Evolutionary conservation across 1,139 yeast species (phyloP).

Genomic region (Candida sp.): DNA sequence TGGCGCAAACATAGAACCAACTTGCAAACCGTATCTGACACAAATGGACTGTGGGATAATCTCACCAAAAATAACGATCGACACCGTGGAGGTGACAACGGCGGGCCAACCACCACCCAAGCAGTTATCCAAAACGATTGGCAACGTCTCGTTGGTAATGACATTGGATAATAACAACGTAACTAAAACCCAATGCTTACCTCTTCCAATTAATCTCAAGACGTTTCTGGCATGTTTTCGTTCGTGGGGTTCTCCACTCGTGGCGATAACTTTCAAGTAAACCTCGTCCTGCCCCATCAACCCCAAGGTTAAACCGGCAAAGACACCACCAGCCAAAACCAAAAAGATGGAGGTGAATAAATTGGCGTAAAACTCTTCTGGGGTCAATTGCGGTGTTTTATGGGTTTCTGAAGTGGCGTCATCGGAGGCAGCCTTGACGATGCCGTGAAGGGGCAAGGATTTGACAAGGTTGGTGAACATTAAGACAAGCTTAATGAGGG

Average conservation of each 20-base stretch:
- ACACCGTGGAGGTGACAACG: slow-evolving; percentile 88
- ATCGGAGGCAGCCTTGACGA: slow-evolving; percentile 6
- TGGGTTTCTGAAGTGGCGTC: slow-evolving; percentile 3
- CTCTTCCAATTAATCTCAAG: slow-evolving; percentile 70
- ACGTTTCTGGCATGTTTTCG: slow-evolving; percentile 77
- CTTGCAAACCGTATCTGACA: slow-evolving; percentile 90
- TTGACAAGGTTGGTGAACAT: slow-evolving; percentile 28
- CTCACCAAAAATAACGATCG: slow-evolving; percentile 95
- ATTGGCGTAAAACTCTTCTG: slow-evolving; percentile 55
- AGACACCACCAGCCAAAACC: slow-evolving; percentile 91
- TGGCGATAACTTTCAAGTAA: slow-evolving; percentile 72
- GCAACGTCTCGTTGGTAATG: slow-evolving; percentile 93
- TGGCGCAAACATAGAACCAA: slow-evolving; percentile 92
- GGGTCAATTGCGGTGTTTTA: slow-evolving; percentile 26
- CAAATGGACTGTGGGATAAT: slow-evolving; percentile 94
- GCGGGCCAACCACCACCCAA: slow-evolving; percentile 99
- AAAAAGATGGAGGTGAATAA: slow-evolving; percentile 64
- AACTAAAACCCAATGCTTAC: slow-evolving; percentile 98
- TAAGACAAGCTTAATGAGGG: slow-evolving; percentile 20
- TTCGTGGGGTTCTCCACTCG: slow-evolving; percentile 63
- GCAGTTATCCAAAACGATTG: slow-evolving; percentile 90
- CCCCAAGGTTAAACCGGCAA: slow-evolving; percentile 95
- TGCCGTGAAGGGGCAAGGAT: slow-evolving; percentile 26
- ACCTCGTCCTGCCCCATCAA: slow-evolving; percentile 99
- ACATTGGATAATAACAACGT: slow-evolving; percentile 87